Conservation (phyloP, 192 early-diverging fungal species). For the Podila minutissima region DNA sequence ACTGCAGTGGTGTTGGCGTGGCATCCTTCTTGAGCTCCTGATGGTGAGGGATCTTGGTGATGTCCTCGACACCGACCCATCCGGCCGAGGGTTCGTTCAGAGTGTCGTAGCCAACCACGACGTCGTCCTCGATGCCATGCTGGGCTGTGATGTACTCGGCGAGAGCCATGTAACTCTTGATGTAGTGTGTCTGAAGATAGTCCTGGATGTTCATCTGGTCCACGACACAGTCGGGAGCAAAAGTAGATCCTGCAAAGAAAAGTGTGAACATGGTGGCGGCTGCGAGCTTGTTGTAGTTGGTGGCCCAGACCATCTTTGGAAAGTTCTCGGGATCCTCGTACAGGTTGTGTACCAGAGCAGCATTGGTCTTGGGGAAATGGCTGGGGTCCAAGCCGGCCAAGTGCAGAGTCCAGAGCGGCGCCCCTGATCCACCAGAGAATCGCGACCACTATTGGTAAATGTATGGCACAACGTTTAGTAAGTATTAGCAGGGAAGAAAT, state of each 20-base stretch:
- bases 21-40: slow-evolving; percentile 59
- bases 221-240: slow-evolving; percentile 60
- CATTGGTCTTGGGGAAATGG: slow-evolving; percentile 55
- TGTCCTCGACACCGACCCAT: slow-evolving; percentile 55
- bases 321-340: slow-evolving; percentile 56
- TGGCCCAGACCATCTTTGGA: slow-evolving; percentile 70
- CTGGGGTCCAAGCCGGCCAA: slow-evolving; percentile 60
- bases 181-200: slow-evolving; percentile 65
- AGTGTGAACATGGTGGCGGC: slow-evolving; percentile 65
- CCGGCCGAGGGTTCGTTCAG: slow-evolving; percentile 68
- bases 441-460: slow-evolving; percentile 60
- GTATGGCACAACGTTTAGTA: background rate
- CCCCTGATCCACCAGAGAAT: slow-evolving; percentile 66
- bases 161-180: slow-evolving; percentile 54
- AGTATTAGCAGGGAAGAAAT: background rate
- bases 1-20: slow-evolving; percentile 65
- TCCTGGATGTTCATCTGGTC: slow-evolving; percentile 65
- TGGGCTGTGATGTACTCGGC: slow-evolving; percentile 53
- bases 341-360: slow-evolving; percentile 63
- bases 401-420: slow-evolving; percentile 63
- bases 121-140: slow-evolving; percentile 48
- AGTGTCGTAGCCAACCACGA: slow-evolving; percentile 65
- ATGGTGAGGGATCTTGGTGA: slow-evolving; percentile 53
- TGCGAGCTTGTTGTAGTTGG: slow-evolving; percentile 67
- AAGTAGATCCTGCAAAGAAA: slow-evolving; percentile 60